Evolutionary conservation across 805 yeast genomes (phyloP).

Genomic region (Jamesozyma lodderae): DNA sequence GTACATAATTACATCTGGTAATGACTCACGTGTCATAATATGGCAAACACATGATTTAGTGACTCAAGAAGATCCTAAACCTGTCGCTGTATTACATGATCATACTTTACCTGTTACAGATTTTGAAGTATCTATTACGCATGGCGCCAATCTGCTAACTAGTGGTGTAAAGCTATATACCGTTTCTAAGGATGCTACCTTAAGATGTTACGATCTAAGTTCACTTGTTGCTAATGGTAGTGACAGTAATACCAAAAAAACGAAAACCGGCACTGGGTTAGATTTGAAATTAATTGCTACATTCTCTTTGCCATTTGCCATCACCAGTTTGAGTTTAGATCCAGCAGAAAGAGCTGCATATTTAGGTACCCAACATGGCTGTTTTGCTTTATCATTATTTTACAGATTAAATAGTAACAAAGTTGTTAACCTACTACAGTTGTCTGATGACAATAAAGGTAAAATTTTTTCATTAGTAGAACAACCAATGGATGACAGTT

Average conservation of each 20-base stretch:
- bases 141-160: conserved; percentile 26
- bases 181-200: conserved; percentile 63
- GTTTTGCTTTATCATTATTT: conserved; percentile 19
- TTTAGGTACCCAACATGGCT: conserved; percentile 59
- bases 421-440: conserved; percentile 40
- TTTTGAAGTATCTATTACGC: conserved; percentile 37
- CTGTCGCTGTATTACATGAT: conserved; percentile 51
- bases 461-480: conserved; percentile 42
- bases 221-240: not conserved
- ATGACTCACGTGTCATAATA: conserved; percentile 67
- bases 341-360: conserved; percentile 72
- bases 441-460: conserved; percentile 35
- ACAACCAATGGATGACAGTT: conserved; percentile 30
- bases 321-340: conserved; percentile 55
- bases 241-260: conserved; percentile 2
- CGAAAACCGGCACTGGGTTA: conserved; percentile 8
- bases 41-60: conserved; percentile 63
- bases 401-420: conserved; percentile 31
- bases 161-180: conserved; percentile 59
- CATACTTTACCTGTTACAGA: conserved; percentile 41
- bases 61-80: conserved; percentile 38
- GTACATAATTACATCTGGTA: conserved; percentile 64
- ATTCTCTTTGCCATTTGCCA: conserved; percentile 53
- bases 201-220: conserved; percentile 56
- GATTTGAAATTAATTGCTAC: conserved; percentile 45